phyloP scores from a whole-genome alignment of 352 stramenopile species.

The Pythium aristosporum region DNA sequence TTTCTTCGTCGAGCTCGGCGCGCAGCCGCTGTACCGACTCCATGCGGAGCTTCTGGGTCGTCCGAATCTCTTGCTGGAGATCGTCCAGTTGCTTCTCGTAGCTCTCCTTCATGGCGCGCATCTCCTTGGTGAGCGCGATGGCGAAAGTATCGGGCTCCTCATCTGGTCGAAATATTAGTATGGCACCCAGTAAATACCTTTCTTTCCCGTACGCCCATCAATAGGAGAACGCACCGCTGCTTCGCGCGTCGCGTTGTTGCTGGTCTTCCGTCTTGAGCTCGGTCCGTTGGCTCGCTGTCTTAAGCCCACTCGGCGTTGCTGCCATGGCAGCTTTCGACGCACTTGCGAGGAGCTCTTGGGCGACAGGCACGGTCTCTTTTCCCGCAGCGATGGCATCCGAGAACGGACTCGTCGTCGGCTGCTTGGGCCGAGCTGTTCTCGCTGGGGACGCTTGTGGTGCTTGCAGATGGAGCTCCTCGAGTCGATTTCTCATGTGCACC shows the following conservation, averaged over 20 bases:
- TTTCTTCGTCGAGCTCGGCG: conserved; percentile 48
- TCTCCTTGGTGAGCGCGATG: conserved; percentile 62
- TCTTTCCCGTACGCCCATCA: not conserved
- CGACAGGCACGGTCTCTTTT: conserved; percentile 50
- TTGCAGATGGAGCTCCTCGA: conserved; percentile 53
- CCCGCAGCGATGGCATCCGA: conserved; percentile 68
- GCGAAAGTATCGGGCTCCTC: conserved; percentile 79
- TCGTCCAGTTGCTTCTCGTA: conserved; percentile 71
- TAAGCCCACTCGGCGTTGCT: not conserved
- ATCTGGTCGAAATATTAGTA: conserved; percentile 24
- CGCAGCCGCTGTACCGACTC: conserved; percentile 48
- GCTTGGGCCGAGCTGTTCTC: conserved; percentile 6
- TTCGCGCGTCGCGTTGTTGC: not conserved
- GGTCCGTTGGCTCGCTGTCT: not conserved
- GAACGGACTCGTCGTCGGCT: conserved; percentile 42
- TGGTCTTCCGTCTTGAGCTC: not conserved
- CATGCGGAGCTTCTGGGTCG: conserved; percentile 40
- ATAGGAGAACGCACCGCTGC: conserved; percentile 10
- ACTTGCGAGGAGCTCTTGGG: conserved; percentile 47
- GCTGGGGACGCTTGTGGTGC: not conserved
- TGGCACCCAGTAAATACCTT: not conserved
- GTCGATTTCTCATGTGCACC: conserved; percentile 46
- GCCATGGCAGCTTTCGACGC: conserved; percentile 10
- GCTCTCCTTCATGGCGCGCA: conserved; percentile 61
- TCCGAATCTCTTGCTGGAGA: conserved; percentile 53